Evolutionary conservation across 2,329 filamentous ascomycete genomes (phyloP).

Genomic region (Colletotrichum noveboracense): DNA sequence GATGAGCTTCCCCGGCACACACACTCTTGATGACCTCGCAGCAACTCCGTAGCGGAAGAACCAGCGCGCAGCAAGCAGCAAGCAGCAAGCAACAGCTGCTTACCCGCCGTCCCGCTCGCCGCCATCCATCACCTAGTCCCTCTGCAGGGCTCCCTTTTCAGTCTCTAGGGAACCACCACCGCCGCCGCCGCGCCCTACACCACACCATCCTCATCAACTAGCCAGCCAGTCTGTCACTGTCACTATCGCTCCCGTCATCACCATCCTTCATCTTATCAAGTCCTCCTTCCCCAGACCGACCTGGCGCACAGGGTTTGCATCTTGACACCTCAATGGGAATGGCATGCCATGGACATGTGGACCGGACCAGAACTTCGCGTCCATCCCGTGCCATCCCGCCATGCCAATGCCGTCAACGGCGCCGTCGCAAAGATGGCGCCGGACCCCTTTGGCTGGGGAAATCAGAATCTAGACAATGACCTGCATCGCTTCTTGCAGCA

Average conservation of each 20-base stretch:
- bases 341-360: background rate
- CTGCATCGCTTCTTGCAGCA: background rate
- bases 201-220: background rate
- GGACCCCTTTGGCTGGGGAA: background rate
- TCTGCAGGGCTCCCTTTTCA: background rate
- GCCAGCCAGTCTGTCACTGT: background rate
- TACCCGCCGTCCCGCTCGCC: conserved; percentile 1
- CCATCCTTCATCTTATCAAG: conserved; percentile 6
- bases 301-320: background rate
- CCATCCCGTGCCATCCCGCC: background rate
- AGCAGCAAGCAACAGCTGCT: background rate
- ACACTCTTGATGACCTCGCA: conserved; percentile 5
- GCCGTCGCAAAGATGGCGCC: background rate
- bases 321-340: background rate
- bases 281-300: background rate
- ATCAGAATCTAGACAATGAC: background rate
- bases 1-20: conserved; percentile 20
- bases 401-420: background rate
- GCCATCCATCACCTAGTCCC: background rate
- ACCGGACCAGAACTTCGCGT: background rate
- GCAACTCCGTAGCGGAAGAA: background rate
- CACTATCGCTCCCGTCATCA: background rate
- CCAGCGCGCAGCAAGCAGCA: background rate
- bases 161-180: background rate
- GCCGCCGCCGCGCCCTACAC: background rate